phyloP scores from a whole-genome alignment of 805 yeast species.

The Grigorovia jiainica region DNA sequence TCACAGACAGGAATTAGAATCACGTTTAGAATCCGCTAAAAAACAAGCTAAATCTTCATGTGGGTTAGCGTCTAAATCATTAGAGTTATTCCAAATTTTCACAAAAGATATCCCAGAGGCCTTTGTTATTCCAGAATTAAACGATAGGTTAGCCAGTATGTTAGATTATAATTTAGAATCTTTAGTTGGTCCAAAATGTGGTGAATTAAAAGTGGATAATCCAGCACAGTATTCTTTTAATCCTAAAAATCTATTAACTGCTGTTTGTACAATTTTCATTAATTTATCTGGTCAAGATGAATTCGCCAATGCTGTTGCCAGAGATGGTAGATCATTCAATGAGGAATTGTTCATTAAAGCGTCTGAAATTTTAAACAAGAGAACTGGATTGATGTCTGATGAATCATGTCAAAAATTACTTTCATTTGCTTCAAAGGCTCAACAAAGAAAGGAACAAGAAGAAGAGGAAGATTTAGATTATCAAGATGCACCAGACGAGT shows the following conservation, averaged over 20 bases:
- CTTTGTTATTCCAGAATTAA: slow-evolving; percentile 80
- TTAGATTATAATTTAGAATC: slow-evolving; percentile 82
- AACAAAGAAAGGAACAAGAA: slow-evolving; percentile 46
- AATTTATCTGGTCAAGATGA: slow-evolving; percentile 56
- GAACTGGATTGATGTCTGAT: slow-evolving; percentile 44
- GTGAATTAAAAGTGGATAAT: slow-evolving; percentile 72
- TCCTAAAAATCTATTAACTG: slow-evolving; percentile 61
- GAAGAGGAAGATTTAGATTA: slow-evolving; percentile 80
- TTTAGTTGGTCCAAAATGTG: slow-evolving; percentile 92
- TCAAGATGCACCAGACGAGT: slow-evolving; percentile 95
- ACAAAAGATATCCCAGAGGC: slow-evolving; percentile 81
- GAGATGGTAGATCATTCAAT: slow-evolving; percentile 86
- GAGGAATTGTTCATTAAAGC: slow-evolving; percentile 63
- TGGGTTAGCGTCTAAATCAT: slow-evolving; percentile 75
- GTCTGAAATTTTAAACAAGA: slow-evolving; percentile 46
- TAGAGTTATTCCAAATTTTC: slow-evolving; percentile 67
- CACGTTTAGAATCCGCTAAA: slow-evolving; percentile 55
- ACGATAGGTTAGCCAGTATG: slow-evolving; percentile 93
- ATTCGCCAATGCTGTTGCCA: slow-evolving; percentile 72
- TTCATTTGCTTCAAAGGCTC: slow-evolving; percentile 58
- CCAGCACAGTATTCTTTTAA: slow-evolving; percentile 79
- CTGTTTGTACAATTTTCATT: slow-evolving; percentile 64
- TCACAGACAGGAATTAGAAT: slow-evolving; percentile 46
- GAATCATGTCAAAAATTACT: slow-evolving; percentile 42
- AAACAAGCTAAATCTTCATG: slow-evolving; percentile 71